phyloP scores from a whole-genome alignment of 1,284 basidiomycete genomes.

The Leccinum ponderosum region DNA sequence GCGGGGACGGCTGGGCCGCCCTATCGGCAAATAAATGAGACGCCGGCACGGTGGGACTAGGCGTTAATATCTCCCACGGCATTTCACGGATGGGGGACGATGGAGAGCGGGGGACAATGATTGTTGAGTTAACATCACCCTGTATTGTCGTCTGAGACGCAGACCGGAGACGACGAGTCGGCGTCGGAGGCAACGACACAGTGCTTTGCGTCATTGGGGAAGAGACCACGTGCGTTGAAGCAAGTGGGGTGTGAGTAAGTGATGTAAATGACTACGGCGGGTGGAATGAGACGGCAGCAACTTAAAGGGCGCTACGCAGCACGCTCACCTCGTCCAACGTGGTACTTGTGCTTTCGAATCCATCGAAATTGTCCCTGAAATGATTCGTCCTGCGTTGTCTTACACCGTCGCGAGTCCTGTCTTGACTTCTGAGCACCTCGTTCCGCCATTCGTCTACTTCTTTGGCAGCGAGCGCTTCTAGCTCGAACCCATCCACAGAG shows the following conservation, averaged over 20 bases:
- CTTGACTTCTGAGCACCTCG: constrained; percentile 37
- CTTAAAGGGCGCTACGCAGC: neutral
- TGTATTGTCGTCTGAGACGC: constrained; percentile 22
- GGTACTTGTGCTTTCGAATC: constrained; percentile 22
- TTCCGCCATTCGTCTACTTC: constrained; percentile 59
- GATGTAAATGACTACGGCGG: constrained; percentile 40
- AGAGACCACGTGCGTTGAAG: constrained; percentile 49
- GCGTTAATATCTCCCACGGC: neutral
- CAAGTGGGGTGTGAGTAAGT: constrained; percentile 45
- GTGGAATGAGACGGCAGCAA: constrained; percentile 2
- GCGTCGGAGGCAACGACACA: constrained; percentile 29
- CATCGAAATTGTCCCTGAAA: constrained; percentile 17
- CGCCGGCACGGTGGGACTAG: neutral
- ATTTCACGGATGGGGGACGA: constrained; percentile 1
- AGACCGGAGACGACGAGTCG: constrained; percentile 17
- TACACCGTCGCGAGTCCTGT: constrained; percentile 6
- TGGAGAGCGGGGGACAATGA: constrained; percentile 1
- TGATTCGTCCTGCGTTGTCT: constrained; percentile 14
- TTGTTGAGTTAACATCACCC: neutral
- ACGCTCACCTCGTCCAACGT: constrained; percentile 48
- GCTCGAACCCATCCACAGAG: constrained; percentile 39
- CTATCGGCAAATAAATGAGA: neutral
- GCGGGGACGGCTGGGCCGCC: constrained; percentile 2
- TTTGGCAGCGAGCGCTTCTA: constrained; percentile 48
- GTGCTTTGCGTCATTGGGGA: constrained; percentile 37